Base-by-base conservation (phyloP, 768 basidiomycete genomes). In the Gloeopeniophorella convolvens region DNA sequence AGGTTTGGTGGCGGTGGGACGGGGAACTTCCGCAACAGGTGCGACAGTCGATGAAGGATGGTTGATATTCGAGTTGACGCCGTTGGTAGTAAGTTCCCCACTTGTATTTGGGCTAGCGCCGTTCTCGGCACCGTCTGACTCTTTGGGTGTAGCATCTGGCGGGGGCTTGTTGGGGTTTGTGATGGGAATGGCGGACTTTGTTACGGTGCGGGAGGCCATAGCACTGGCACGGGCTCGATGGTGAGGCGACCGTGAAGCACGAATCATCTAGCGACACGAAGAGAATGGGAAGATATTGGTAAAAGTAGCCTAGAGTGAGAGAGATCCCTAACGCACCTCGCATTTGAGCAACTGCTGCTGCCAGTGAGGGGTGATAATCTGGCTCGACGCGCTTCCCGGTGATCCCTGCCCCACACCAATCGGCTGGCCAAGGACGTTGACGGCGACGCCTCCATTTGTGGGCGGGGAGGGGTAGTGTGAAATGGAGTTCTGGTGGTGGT, bases 161-260 rank as follows among this genome's bases (percentile, higher is more conserved):
- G 76, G 74, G 62, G 79, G 68, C 45, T 73, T 71, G 58, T 91
- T 94, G 16, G 94, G 93, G 66, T 97, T 90, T 50, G 88, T 85
- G 66, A 95, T 97, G 37, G 89, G 81, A 54, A 96, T 88, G 33
- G 90, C 89, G 26, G 88, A 79, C 69, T 91, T 94, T 34, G 88
- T 73, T 52, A 87, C 78, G 13, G 85, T 87, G 40, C 96, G 81
- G 16, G 89, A 86, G 30, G 92, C 89, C 77, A 97, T 85, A 42
- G 93, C 93, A 53, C 87, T 94, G n/a, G 91, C 86, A 41, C 94
- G 79, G 11, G 96, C 96, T 46, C 95, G 84, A 63, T 96, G 93
- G 65, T 97, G 93, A 0, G 92, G 90, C 3, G 89, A 85, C 50
- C 86, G 82, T 21, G 89, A 83, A 28, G 83, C 79, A 60, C 95